These are phyloP conservation scores for Xylariaceae sp. DNA, from an alignment of 2,329 filamentous ascomycete species.

Conservation along the genomic window DNA sequence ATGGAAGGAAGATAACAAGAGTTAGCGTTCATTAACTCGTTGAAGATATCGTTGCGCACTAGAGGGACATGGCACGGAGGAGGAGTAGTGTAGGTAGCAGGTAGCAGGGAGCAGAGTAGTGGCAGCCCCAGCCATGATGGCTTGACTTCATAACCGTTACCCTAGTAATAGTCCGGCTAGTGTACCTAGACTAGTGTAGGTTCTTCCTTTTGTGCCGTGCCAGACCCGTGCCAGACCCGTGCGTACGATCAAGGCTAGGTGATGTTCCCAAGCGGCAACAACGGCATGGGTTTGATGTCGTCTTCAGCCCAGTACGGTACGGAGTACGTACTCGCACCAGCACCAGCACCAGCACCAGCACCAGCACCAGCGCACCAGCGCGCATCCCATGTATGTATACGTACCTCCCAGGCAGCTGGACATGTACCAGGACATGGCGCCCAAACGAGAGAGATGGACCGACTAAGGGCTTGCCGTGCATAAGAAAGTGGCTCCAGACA, in stretches of 20 bases:
- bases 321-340: slow-evolving; percentile 10
- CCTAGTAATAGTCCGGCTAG: slow-evolving; percentile 13
- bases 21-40: slow-evolving; percentile 13
- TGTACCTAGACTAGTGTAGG: slow-evolving; percentile 4
- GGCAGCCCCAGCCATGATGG: slow-evolving; percentile 19
- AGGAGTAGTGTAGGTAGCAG: background rate
- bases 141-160: slow-evolving; percentile 21
- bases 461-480: slow-evolving; percentile 2
- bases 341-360: slow-evolving; percentile 7
- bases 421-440: slow-evolving; percentile 17
- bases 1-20: slow-evolving; percentile 15
- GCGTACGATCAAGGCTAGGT: slow-evolving; percentile 16
- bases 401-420: background rate
- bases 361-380: slow-evolving; percentile 10
- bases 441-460: slow-evolving; percentile 16
- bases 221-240: background rate
- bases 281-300: slow-evolving; percentile 25
- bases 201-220: slow-evolving; percentile 2
- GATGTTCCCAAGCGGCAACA: slow-evolving; percentile 24
- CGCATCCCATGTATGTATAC: background rate
- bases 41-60: slow-evolving; percentile 23
- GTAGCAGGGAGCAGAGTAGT: slow-evolving; percentile 1
- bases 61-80: slow-evolving; percentile 18
- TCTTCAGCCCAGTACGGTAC: background rate
- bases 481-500: background rate